A percentile compares a stretch with the other conserved stretches of the same genome.
Evolutionary conservation across 2,329 filamentous ascomycete species (phyloP).

Genomic region (Venturiaceae sp.): DNA sequence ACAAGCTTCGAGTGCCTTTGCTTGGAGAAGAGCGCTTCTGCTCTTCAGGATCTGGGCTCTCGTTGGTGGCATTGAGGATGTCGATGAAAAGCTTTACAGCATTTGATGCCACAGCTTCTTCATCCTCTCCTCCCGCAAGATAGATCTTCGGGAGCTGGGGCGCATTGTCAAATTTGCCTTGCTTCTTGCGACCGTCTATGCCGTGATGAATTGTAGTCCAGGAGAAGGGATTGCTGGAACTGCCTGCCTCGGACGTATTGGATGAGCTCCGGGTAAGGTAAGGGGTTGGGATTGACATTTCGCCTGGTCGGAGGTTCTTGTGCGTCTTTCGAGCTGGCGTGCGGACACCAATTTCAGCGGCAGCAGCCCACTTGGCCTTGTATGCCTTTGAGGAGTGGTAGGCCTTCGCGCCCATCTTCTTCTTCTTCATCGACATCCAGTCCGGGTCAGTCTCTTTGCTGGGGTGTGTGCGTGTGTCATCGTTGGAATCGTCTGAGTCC

Average conservation of each 20-base stretch:
- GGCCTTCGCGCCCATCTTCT: not conserved
- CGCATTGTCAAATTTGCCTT: not conserved
- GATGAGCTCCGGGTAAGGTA: not conserved
- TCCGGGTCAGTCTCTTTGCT: not conserved
- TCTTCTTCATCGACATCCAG: not conserved
- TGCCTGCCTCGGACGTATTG: not conserved
- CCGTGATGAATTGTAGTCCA: too few relatives aligned
- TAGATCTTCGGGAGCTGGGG: not conserved
- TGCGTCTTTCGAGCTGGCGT: not conserved
- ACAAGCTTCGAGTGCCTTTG: not conserved
- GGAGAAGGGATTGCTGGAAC: too few relatives aligned
- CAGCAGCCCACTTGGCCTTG: not conserved
- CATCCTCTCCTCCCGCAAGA: not conserved
- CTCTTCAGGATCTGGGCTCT: not conserved
- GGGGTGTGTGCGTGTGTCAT: not conserved
- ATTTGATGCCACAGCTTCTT: not conserved
- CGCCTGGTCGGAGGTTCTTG: not conserved
- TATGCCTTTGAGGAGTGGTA: not conserved
- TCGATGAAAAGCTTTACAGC: not conserved
- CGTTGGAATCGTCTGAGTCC: too few relatives aligned
- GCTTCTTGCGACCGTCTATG: not conserved
- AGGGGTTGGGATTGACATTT: conserved; percentile 3
- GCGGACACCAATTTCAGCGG: conserved; percentile 1
- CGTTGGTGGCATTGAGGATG: not conserved
- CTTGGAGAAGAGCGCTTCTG: not conserved